These are phyloP conservation scores for Blastobotrys persicus DNA, from an alignment of 1,139 yeast genomes.

Conservation along the genomic window DNA sequence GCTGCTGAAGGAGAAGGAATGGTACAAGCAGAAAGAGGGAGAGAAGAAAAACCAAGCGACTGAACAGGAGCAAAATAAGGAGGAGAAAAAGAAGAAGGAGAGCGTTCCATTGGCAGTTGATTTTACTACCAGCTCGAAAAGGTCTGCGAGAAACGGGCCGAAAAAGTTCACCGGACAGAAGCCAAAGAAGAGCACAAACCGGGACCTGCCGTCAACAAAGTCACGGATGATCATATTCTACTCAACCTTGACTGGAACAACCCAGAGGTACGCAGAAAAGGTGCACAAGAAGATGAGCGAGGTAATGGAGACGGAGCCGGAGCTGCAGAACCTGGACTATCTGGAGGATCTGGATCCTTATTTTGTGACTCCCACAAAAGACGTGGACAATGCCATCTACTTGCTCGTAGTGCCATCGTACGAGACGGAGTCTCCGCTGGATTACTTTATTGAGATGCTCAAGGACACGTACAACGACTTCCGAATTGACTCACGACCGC, in stretches of 20 bases:
- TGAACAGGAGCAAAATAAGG: slow-evolving; percentile 1
- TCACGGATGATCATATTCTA: slow-evolving; percentile 59
- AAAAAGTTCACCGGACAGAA: slow-evolving; percentile 28
- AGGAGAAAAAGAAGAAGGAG: not conserved
- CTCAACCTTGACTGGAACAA: slow-evolving; percentile 81
- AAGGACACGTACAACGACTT: slow-evolving; percentile 81
- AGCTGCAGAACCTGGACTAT: slow-evolving; percentile 69
- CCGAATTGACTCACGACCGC: slow-evolving; percentile 78
- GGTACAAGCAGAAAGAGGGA: slow-evolving; percentile 4
- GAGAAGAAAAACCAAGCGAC: slow-evolving; percentile 3
- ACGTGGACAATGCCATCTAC: slow-evolving; percentile 43
- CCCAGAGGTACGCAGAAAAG: slow-evolving; percentile 63
- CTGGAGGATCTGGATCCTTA: slow-evolving; percentile 81
- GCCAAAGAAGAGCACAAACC: slow-evolving; percentile 29
- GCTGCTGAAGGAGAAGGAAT: slow-evolving; percentile 2
- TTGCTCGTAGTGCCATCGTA: slow-evolving; percentile 82
- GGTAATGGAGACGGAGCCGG: slow-evolving; percentile 46
- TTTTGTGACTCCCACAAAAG: slow-evolving; percentile 56
- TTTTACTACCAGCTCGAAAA: slow-evolving; percentile 40
- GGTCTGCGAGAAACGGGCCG: slow-evolving; percentile 18
- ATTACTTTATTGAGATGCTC: slow-evolving; percentile 77
- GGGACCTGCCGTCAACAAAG: slow-evolving; percentile 26
- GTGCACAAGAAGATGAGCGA: slow-evolving; percentile 42
- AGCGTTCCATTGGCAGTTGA: slow-evolving; percentile 37
- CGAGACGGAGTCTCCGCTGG: slow-evolving; percentile 90